Evolutionary conservation across 2,329 filamentous ascomycete species (phyloP).

Genomic region (Nemania diffusa): DNA sequence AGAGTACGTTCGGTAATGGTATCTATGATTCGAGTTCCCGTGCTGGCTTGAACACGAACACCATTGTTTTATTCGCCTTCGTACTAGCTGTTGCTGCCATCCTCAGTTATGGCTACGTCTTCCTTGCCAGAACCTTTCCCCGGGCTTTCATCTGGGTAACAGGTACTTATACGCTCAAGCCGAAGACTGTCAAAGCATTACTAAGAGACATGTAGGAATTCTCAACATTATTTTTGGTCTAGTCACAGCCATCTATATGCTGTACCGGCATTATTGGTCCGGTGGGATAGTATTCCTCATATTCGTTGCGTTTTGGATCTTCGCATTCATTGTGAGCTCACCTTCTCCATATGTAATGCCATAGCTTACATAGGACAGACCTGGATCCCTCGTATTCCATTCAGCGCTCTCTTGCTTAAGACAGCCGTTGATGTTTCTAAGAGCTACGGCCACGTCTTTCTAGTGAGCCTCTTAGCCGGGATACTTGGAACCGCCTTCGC

Average conservation of each 20-base stretch:
- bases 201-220: conserved; percentile 57
- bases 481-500: conserved; percentile 78
- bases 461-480: conserved; percentile 86
- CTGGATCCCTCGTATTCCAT: conserved; percentile 92
- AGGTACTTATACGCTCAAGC: conserved; percentile 53
- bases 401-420: conserved; percentile 88
- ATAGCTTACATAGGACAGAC: conserved; percentile 51
- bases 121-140: conserved; percentile 78
- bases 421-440: conserved; percentile 88
- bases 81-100: conserved; percentile 78
- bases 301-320: conserved; percentile 80
- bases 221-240: conserved; percentile 86
- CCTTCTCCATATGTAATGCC: neutral
- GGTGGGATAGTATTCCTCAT: conserved; percentile 89
- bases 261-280: conserved; percentile 78
- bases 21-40: conserved; percentile 77
- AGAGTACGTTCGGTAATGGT: conserved; percentile 72
- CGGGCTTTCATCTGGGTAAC: conserved; percentile 95
- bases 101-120: conserved; percentile 81
- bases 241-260: conserved; percentile 88
- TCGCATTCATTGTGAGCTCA: conserved; percentile 74
- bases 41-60: conserved; percentile 81
- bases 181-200: neutral
- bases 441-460: conserved; percentile 83
- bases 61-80: conserved; percentile 85